phyloP scores from a whole-genome alignment of 345 rosid genomes.

The Gossypium sturtianum region DNA sequence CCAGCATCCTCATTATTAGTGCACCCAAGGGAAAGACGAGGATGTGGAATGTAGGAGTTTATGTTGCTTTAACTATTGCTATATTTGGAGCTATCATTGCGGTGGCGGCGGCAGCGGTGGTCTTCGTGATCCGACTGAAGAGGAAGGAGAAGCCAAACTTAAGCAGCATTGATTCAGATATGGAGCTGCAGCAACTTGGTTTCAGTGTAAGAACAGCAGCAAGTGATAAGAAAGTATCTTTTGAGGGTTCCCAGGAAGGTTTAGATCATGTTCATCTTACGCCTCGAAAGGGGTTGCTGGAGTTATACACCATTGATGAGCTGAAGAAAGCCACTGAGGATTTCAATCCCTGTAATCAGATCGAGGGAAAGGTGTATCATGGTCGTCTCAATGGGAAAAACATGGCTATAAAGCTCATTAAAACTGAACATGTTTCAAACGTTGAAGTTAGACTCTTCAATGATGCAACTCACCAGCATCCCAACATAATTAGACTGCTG shows the following conservation, averaged over 20 bases:
- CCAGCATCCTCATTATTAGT: constrained; percentile 22
- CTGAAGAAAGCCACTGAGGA: constrained; percentile 74
- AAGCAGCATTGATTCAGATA: constrained; percentile 21
- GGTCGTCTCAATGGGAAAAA: constrained; percentile 78
- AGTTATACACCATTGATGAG: constrained; percentile 54
- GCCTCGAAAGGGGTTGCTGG: constrained; percentile 40
- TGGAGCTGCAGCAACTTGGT: constrained; percentile 69
- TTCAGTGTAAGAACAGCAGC: constrained; percentile 64
- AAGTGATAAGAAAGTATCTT: constrained; percentile 78
- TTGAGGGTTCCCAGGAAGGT: constrained; percentile 64
- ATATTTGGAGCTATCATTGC: constrained; percentile 49
- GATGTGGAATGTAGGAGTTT: constrained; percentile 47
- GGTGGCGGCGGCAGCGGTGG: constrained; percentile 30
- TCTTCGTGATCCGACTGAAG: constrained; percentile 41
- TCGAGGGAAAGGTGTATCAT: constrained; percentile 69
- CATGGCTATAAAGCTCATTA: constrained; percentile 56
- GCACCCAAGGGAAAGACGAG: constrained; percentile 30
- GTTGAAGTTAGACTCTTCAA: constrained; percentile 45
- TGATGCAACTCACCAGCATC: constrained; percentile 56
- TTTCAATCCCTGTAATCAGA: constrained; percentile 64
- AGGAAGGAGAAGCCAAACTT: constrained; percentile 39
- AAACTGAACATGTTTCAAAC: constrained; percentile 31
- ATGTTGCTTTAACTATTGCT: constrained; percentile 46
- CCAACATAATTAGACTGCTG: constrained; percentile 64
- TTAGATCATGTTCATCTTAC: constrained; percentile 37